Conservation (phyloP, 257 asterid species). For the Schizonepeta tenuifolia region DNA sequence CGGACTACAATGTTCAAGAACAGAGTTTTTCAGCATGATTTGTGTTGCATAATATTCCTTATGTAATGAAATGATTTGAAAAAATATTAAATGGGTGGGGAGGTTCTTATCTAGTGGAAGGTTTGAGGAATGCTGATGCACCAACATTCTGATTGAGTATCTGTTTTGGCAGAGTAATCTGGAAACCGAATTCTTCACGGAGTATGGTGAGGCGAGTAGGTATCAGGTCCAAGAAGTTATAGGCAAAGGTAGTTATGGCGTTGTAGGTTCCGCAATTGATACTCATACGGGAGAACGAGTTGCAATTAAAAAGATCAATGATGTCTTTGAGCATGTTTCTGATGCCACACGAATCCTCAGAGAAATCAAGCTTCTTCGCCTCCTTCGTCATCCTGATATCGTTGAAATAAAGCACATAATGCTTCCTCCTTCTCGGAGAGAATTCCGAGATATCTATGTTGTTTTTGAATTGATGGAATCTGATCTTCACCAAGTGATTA, state of each 20-base stretch:
- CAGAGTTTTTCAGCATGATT: slow-evolving; percentile 22
- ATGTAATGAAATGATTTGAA: not conserved
- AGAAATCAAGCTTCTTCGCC: slow-evolving; percentile 93
- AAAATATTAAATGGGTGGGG: not conserved
- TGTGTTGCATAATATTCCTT: not conserved
- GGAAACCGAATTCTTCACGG: slow-evolving; percentile 89
- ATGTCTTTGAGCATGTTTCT: slow-evolving; percentile 94
- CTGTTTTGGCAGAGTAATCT: slow-evolving; percentile 54
- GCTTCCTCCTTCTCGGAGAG: slow-evolving; percentile 98
- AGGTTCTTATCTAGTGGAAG: not conserved
- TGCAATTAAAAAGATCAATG: slow-evolving; percentile 95
- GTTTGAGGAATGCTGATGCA: not conserved
- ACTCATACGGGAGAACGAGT: slow-evolving; percentile 88
- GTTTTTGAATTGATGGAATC: slow-evolving; percentile 97
- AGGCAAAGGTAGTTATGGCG: slow-evolving; percentile 98
- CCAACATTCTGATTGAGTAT: slow-evolving; percentile 24
- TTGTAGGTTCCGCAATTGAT: slow-evolving; percentile 89
- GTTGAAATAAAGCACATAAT: slow-evolving; percentile 92
- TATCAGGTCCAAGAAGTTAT: slow-evolving; percentile 93
- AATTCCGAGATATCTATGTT: slow-evolving; percentile 85
- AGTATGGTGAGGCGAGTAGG: slow-evolving; percentile 94
- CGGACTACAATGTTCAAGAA: not conserved
- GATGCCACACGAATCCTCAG: slow-evolving; percentile 94
- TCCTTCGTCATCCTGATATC: slow-evolving; percentile 92
- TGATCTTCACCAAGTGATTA: slow-evolving; percentile 97